These are phyloP conservation scores for Schizosaccharomyces cryophilus DNA, from an alignment of 805 yeast genomes.

Conservation along the genomic window DNA sequence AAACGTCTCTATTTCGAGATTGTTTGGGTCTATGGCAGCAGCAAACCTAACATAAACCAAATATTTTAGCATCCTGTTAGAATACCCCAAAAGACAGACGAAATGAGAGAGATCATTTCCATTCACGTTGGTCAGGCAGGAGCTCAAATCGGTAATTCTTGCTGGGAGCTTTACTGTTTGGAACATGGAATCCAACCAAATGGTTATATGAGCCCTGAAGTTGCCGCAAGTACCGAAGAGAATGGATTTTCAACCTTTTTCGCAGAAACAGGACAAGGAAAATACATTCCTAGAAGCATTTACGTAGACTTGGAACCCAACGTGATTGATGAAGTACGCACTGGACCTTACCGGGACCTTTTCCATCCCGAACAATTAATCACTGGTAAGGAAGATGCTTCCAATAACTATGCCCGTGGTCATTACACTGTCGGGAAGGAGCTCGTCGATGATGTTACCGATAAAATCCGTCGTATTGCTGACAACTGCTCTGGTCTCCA, in stretches of 20 bases:
- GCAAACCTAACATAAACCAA: not conserved
- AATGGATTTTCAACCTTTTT: conserved; percentile 93
- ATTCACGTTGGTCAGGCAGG: conserved; percentile 4
- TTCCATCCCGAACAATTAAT: conserved; percentile 96
- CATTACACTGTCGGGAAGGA: conserved; percentile 96
- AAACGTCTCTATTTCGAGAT: not conserved
- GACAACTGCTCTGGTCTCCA: conserved; percentile 71
- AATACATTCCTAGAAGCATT: conserved; percentile 90
- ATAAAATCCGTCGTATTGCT: conserved; percentile 73
- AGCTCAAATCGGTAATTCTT: conserved; percentile 2
- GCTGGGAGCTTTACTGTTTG: conserved; percentile 41
- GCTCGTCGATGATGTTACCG: conserved; percentile 76
- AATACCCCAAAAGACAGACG: not conserved
- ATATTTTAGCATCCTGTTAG: not conserved
- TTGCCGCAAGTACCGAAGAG: conserved; percentile 38
- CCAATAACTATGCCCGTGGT: conserved; percentile 93
- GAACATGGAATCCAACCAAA: conserved; percentile 93
- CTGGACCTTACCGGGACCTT: conserved; percentile 71
- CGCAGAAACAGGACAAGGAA: conserved; percentile 83
- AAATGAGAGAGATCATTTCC: conserved; percentile 1
- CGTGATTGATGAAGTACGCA: conserved; percentile 91
- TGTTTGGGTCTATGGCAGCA: not conserved
- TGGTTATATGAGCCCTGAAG: conserved; percentile 37
- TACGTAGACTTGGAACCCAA: conserved; percentile 96
- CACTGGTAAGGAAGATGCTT: conserved; percentile 96